These are phyloP conservation scores for Aureobasidium sp. DNA, from an alignment of 2,329 filamentous ascomycete species.

Conservation along the genomic window DNA sequence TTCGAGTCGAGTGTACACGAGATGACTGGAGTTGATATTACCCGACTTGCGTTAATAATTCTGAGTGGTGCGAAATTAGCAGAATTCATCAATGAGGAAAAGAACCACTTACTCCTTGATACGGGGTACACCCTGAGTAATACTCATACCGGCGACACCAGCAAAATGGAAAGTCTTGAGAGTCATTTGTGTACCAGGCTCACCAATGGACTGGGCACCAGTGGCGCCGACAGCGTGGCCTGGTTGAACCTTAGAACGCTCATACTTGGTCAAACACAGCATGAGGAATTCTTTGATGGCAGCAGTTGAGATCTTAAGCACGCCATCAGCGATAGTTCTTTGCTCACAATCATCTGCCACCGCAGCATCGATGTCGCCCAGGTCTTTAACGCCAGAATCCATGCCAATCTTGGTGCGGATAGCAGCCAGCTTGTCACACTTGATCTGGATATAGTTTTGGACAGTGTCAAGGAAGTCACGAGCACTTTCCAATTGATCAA, in stretches of 20 bases:
- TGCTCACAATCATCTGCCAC: slow-evolving; percentile 13
- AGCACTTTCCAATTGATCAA: slow-evolving; percentile 60
- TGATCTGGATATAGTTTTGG: slow-evolving; percentile 54
- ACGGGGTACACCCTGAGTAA: slow-evolving; percentile 97
- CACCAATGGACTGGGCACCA: slow-evolving; percentile 94
- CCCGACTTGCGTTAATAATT: slow-evolving; percentile 96
- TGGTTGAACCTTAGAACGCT: slow-evolving; percentile 83
- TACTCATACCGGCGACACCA: slow-evolving; percentile 98
- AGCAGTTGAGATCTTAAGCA: slow-evolving; percentile 72
- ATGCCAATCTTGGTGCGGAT: slow-evolving; percentile 20
- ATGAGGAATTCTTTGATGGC: slow-evolving; percentile 71
- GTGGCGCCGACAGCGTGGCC: slow-evolving; percentile 94
- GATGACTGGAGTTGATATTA: slow-evolving; percentile 88
- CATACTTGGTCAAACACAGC: slow-evolving; percentile 82
- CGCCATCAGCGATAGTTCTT: slow-evolving; percentile 52
- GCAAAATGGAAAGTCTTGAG: slow-evolving; percentile 99
- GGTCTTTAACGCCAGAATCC: slow-evolving; percentile 10
- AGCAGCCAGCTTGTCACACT: slow-evolving; percentile 24
- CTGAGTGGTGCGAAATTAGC: neutral
- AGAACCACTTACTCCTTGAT: slow-evolving; percentile 65
- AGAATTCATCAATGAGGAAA: neutral
- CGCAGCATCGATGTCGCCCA: neutral
- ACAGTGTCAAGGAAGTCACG: slow-evolving; percentile 76
- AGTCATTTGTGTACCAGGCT: slow-evolving; percentile 98
- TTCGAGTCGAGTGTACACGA: slow-evolving; percentile 75